Evolutionary conservation across 2,329 filamentous ascomycete species (phyloP), one percentile per base, ranked within the genome.

Genomic region (Seiridium unicorne): DNA sequence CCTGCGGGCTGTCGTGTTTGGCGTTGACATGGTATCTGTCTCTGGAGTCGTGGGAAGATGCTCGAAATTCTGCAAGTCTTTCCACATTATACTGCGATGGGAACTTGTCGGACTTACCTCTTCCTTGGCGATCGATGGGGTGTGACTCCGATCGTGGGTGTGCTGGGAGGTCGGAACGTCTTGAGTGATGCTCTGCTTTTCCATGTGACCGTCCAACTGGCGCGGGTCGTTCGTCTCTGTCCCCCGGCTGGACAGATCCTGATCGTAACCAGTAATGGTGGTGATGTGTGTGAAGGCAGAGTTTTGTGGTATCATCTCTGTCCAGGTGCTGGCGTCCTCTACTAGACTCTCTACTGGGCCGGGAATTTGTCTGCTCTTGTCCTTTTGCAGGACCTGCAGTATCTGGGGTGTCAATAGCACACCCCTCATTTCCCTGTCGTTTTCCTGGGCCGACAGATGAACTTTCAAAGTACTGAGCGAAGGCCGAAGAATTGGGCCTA

Each of bases 191-290:
- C 34, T 57, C 55, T 5, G 59, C 58, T 51, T 42, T 36, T 48
- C 32, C 38, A 35, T 36, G 48, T 42, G 13, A 9, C 26, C 44
- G 7, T 18, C 46, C 35, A 47, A 46, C 34, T 40, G 26, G 9
- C 35, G 35, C 36, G 44, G 51, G 26, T 35, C 64, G 64, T 31
- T 64, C 63, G 57, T 62, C 60, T 35, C 18, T 26, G 18, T 26
- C 18, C 18, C 18, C 18, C 2, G 18, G 18, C 18, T 26, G 18
- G 18, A 26, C 18, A 26, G 68, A 62, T 55, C 60, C 69, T 44
- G 77, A 73, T 60, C 75, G 74, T 63, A 80, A 62, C 84, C 84
- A 86, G 76, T 86, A 87, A 74, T 87, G 84, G 70, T 87, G 84
- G 66, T 87, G 83, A 66, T 87, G 84, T 64, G 80, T 84, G 69